A percentile compares a stretch with the other conserved stretches of the same genome.
phyloP scores from a whole-genome alignment of 805 yeast species.

The Candida golubevii region DNA sequence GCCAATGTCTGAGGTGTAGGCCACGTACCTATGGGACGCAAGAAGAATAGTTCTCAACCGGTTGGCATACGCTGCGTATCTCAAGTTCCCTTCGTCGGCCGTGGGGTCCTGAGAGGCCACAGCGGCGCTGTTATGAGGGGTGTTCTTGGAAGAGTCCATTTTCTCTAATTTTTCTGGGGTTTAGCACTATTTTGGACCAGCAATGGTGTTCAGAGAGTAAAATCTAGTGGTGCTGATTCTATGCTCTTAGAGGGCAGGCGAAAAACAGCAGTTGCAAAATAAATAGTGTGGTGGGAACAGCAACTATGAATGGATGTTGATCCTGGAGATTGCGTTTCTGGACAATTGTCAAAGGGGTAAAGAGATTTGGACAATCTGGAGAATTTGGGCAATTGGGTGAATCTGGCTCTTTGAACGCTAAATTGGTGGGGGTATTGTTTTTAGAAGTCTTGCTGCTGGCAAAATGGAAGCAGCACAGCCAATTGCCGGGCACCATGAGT shows the following conservation, averaged over 20 bases:
- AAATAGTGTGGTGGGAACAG: not conserved
- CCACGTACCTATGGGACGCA: conserved; percentile 78
- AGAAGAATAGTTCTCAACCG: conserved; percentile 63
- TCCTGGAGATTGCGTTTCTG: not conserved
- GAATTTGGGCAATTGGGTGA: no score
- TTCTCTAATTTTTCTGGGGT: not conserved
- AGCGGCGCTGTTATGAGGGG: conserved; percentile 2
- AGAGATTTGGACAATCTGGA: no score
- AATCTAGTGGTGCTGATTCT: no score
- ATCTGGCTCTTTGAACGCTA: no score
- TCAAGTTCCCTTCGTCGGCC: conserved; percentile 30
- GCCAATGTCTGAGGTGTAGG: conserved; percentile 83
- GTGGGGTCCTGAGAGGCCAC: conserved; percentile 11
- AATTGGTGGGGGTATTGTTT: no score
- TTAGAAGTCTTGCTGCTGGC: no score
- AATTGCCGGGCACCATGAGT: no score
- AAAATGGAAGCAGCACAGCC: no score
- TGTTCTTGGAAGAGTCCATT: conserved; percentile 1
- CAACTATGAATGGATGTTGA: not conserved
- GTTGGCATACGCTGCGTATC: conserved; percentile 83
- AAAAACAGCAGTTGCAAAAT: not conserved
- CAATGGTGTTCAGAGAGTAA: not conserved
- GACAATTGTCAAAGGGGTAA: no score
- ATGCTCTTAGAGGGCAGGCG: not conserved
- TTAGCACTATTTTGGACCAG: not conserved